Percentiles rank a stretch among this genome's conserved stretches.
Conservation (phyloP, 805 yeast genomes). For the Lachancea cidri region DNA sequence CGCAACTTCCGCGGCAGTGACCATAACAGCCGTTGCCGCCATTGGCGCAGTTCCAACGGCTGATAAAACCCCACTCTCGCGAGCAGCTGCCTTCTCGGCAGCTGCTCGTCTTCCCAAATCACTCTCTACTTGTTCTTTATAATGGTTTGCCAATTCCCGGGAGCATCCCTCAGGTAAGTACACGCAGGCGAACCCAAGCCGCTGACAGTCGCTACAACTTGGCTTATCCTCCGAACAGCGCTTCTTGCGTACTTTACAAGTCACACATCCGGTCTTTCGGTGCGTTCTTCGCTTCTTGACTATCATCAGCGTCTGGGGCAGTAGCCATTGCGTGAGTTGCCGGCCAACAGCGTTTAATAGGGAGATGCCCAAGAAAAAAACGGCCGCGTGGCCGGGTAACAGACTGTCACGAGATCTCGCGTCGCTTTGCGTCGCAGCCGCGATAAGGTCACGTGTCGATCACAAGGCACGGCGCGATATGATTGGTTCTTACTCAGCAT, state of each 20-base stretch:
- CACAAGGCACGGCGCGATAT: too few relatives aligned
- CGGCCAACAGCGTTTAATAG: too few relatives aligned
- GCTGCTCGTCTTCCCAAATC: constrained; percentile 26
- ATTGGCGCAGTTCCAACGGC: neutral
- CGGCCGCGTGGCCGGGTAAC: too few relatives aligned
- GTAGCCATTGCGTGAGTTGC: too few relatives aligned
- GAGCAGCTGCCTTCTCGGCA: constrained; percentile 1
- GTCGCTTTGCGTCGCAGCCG: too few relatives aligned
- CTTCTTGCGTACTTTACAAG: constrained; percentile 65
- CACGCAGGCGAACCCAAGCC: constrained; percentile 60
- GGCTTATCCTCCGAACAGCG: constrained; percentile 74
- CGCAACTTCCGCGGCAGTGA: neutral
- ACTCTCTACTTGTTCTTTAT: constrained; percentile 17
- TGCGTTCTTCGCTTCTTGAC: constrained; percentile 11
- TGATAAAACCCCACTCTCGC: neutral
- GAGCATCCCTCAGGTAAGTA: constrained; percentile 53
- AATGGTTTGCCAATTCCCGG: constrained; percentile 23
- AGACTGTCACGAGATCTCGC: too few relatives aligned
- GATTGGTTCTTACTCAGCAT: too few relatives aligned
- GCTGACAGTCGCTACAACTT: constrained; percentile 56
- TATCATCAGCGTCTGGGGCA: constrained; percentile 1
- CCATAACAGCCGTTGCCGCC: neutral
- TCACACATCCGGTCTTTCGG: constrained; percentile 59
- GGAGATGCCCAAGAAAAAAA: too few relatives aligned
- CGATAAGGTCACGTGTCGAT: too few relatives aligned